phyloP scores from a whole-genome alignment of 2,329 filamentous ascomycete genomes.

The Elsinoe batatas region DNA sequence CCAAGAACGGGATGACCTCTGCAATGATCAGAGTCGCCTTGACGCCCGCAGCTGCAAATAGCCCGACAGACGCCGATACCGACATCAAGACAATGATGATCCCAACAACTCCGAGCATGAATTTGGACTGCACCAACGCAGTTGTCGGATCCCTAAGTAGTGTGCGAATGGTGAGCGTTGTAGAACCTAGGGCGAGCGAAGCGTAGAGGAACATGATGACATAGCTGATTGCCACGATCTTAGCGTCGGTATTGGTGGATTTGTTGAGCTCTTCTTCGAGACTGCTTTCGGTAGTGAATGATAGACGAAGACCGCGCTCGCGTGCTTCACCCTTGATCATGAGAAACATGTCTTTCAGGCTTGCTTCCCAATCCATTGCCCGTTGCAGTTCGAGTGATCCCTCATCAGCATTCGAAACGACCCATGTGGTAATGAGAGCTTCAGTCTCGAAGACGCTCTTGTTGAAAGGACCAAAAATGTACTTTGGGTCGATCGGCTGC shows the following conservation, averaged over 20 bases:
- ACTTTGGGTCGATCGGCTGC: conserved; percentile 75
- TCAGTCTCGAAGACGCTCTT: conserved; percentile 58
- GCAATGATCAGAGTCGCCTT: conserved; percentile 97
- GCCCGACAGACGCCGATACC: conserved; percentile 84
- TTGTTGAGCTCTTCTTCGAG: conserved; percentile 94
- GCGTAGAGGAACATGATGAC: conserved; percentile 98
- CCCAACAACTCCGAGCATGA: conserved; percentile 85
- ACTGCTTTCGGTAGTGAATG: conserved; percentile 92
- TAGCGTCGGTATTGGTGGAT: conserved; percentile 95
- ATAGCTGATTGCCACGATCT: conserved; percentile 93
- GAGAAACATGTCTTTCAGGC: conserved; percentile 62
- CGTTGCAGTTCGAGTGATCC: conserved; percentile 58
- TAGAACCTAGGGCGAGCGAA: conserved; percentile 83
- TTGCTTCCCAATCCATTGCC: conserved; percentile 83
- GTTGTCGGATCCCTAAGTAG: conserved; percentile 73
- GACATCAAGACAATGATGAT: conserved; percentile 97
- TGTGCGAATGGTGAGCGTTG: conserved; percentile 65
- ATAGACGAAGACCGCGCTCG: conserved; percentile 70
- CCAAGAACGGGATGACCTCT: conserved; percentile 95
- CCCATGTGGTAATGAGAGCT: conserved; percentile 87
- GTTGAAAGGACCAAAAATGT: conserved; percentile 76
- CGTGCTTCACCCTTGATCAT: conserved; percentile 71
- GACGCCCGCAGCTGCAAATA: conserved; percentile 85
- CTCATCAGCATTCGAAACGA: conserved; percentile 76
- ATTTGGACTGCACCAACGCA: conserved; percentile 89